Percentiles rank a stretch among this genome's conserved stretches.
These are phyloP conservation scores for Aspergillus fischeri DNA, from an alignment of 2,329 filamentous ascomycete genomes.

Conservation along the genomic window DNA sequence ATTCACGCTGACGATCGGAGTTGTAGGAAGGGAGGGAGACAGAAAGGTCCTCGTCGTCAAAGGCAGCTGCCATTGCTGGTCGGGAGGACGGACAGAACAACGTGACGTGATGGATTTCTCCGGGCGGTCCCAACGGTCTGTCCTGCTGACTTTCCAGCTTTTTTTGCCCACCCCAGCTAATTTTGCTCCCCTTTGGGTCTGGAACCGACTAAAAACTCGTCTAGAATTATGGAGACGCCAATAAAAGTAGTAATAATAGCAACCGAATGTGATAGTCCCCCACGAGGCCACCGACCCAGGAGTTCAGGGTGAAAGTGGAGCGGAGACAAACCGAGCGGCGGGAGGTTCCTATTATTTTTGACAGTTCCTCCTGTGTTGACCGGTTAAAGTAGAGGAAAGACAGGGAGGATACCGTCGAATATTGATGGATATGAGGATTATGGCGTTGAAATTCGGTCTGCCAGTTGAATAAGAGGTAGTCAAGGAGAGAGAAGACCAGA, in stretches of 20 bases:
- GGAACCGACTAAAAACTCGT: background rate
- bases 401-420: background rate
- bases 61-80: conserved; percentile 41
- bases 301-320: background rate
- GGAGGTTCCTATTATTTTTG: background rate
- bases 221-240: background rate
- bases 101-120: conserved; percentile 37
- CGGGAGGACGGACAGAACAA: conserved; percentile 21
- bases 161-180: conserved; percentile 1
- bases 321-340: background rate
- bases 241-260: background rate
- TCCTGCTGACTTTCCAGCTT: conserved; percentile 19
- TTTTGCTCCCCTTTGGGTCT: background rate
- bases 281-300: background rate
- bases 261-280: background rate
- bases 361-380: background rate
- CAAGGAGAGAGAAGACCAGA: background rate
- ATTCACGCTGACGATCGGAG: conserved; percentile 27
- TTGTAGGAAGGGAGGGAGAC: conserved; percentile 56
- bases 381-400: background rate
- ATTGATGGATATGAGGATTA: background rate
- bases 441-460: background rate
- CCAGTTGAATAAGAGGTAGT: background rate
- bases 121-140: conserved; percentile 15
- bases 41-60: conserved; percentile 79